Base-by-base conservation (phyloP, 2,329 filamentous ascomycete genomes). In the Colletotrichum tanaceti region DNA sequence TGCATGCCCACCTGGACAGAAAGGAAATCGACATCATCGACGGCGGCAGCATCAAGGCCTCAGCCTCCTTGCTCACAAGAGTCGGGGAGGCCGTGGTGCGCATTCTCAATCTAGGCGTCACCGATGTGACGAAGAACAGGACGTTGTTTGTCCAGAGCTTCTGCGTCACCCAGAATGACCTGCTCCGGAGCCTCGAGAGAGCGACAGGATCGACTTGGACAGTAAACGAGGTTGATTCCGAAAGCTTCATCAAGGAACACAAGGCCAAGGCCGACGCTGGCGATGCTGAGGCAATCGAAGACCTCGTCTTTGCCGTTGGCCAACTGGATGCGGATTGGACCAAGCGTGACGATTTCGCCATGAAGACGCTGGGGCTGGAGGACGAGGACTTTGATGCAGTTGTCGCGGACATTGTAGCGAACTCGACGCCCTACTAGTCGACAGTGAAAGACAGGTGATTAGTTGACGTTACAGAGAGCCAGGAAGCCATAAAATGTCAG, bases 321-420 rank as follows among this genome's bases (percentile, higher is more conserved):
- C 78, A 81, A 0, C 68, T 85, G 0, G 80, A 85, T 52, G 83
- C 83, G 0, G 81, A 86, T 64, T 86, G 84, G 84, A 83, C 82
- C 18, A 73, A 72, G 61, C 77, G 79, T 43, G 76, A 80, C 2
- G 82, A 77, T 0, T 85, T 83, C 65, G 79, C 83, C 2, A 86
- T 86, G 84, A 78, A 81, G 6, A 70, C 83, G 50, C 74, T 86
- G 59, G 83, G 79, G 0, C 71, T 86, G 4, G 69, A 83, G 73
- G 79, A 86, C 58, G 83, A 86, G 74, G 77, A 82, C 58, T 72
- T 86, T 7, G 82, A 85, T 24, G 69, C 75, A 14, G 79, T 82
- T 5, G 76, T 86, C 3, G 73, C 74, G 43, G 71, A 72, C 3
- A 75, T 81, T 5, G 77, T 82, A 7, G 75, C 74, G 11, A 63